phyloP scores from a whole-genome alignment of 768 basidiomycete species.

The Phanerochaete sordida region DNA sequence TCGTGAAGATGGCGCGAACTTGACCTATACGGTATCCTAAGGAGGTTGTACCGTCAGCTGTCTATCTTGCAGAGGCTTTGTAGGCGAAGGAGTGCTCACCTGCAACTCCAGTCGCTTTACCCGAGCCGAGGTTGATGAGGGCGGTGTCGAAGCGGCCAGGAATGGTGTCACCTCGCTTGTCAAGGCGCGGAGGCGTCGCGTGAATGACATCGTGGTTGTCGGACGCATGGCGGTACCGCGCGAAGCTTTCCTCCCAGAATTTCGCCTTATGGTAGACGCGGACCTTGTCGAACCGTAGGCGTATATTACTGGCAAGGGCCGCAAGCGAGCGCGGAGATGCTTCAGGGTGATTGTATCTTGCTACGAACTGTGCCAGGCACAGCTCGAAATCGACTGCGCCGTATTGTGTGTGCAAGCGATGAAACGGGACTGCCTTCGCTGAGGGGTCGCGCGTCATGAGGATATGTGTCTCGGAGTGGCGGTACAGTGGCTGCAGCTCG shows the following conservation, averaged over 20 bases:
- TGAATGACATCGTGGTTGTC: slow-evolving; percentile 29
- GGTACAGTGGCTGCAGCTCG: slow-evolving; percentile 9
- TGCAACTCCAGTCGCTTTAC: neutral
- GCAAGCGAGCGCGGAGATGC: slow-evolving; percentile 18
- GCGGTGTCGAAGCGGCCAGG: slow-evolving; percentile 34
- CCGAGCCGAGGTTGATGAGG: slow-evolving; percentile 15
- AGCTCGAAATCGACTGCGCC: slow-evolving; percentile 24
- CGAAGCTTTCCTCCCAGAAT: slow-evolving; percentile 20
- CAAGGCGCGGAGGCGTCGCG: slow-evolving; percentile 13
- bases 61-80: no score
- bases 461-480: slow-evolving; percentile 4
- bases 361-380: slow-evolving; percentile 28
- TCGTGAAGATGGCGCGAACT: no score
- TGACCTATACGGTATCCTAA: no score
- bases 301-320: neutral
- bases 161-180: slow-evolving; percentile 7
- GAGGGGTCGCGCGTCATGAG: slow-evolving; percentile 26
- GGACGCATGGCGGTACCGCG: neutral
- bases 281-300: slow-evolving; percentile 23
- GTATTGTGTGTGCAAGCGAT: slow-evolving; percentile 18
- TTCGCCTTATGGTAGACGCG: slow-evolving; percentile 32
- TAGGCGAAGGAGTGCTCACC: no score
- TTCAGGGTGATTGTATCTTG: slow-evolving; percentile 16
- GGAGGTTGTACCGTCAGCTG: no score
- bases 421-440: slow-evolving; percentile 21